Evolutionary conservation across 2,329 filamentous ascomycete genomes (phyloP).

Genomic region (Sarocladium brachiariae): DNA sequence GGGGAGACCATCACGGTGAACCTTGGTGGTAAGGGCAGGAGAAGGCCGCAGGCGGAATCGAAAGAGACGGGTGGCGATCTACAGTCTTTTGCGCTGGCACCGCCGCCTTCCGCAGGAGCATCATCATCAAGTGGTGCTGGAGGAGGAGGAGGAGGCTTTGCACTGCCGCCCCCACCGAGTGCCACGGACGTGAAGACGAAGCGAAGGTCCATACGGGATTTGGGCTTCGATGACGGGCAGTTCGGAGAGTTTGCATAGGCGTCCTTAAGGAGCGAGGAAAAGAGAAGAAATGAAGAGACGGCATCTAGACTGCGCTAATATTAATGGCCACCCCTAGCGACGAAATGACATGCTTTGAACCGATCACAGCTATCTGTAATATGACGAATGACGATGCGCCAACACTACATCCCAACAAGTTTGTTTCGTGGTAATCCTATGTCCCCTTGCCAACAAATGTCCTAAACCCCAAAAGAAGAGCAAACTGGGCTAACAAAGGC

Average conservation of each 20-base stretch:
- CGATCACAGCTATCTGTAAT: too few species aligned
- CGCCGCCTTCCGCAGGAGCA: slow-evolving; percentile 48
- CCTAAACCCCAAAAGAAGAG: not conserved
- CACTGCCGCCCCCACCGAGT: slow-evolving; percentile 62
- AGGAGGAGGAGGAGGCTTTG: slow-evolving; percentile 36
- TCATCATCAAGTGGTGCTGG: slow-evolving; percentile 19
- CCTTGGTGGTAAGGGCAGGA: slow-evolving; percentile 51
- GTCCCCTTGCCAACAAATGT: not conserved
- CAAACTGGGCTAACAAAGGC: not conserved
- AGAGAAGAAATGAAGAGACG: slow-evolving; percentile 11
- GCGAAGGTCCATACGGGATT: slow-evolving; percentile 51
- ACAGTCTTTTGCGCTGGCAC: slow-evolving; percentile 65
- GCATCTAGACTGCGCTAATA: slow-evolving; percentile 1
- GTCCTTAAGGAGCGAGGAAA: not conserved
- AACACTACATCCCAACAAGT: too few species aligned
- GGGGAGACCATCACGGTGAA: slow-evolving; percentile 85
- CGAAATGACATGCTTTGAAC: too few species aligned
- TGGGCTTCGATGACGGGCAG: slow-evolving; percentile 82
- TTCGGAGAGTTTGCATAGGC: slow-evolving; percentile 71
- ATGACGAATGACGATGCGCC: too few species aligned
- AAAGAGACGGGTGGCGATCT: slow-evolving; percentile 18
- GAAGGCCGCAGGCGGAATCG: slow-evolving; percentile 26
- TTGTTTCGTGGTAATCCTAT: too few species aligned
- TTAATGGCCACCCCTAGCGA: slow-evolving; percentile 1
- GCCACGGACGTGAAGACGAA: slow-evolving; percentile 54